A percentile compares a stretch with the other conserved stretches of the same genome.
These are phyloP conservation scores for Arbutus unedo DNA, from an alignment of 148 eudicot genomes.

Conservation along the genomic window DNA sequence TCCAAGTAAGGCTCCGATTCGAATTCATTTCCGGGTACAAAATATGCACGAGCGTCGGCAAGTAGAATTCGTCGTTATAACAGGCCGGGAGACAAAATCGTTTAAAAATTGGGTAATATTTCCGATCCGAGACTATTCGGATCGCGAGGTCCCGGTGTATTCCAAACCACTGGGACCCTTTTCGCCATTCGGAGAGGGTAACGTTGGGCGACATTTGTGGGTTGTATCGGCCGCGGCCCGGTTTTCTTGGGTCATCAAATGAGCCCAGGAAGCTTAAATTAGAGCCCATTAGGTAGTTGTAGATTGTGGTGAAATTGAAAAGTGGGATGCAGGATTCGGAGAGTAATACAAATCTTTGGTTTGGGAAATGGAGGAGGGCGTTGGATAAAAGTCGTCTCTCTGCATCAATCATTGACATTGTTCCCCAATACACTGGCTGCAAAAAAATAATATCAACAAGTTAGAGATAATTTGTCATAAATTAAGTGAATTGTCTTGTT, in stretches of 20 bases:
- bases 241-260: constrained; percentile 42
- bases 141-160: constrained; percentile 44
- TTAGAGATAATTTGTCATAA: not conserved
- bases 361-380: constrained; percentile 61
- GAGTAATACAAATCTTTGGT: constrained; percentile 63
- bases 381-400: constrained; percentile 68
- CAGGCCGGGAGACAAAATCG: constrained; percentile 49
- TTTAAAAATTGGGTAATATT: constrained; percentile 44
- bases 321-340: constrained; percentile 85
- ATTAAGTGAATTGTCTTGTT: no score
- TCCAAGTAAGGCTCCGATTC: constrained; percentile 46
- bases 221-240: constrained; percentile 64
- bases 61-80: constrained; percentile 65
- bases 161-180: constrained; percentile 80
- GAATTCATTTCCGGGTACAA: constrained; percentile 29
- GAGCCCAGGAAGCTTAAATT: constrained; percentile 43
- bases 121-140: constrained; percentile 34
- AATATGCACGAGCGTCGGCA: constrained; percentile 54
- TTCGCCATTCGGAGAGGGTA: constrained; percentile 53
- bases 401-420: constrained; percentile 62
- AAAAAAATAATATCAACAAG: not conserved
- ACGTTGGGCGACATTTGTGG: constrained; percentile 47
- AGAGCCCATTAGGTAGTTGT: constrained; percentile 42
- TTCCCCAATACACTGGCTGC: constrained; percentile 69
- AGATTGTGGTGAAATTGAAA: constrained; percentile 62